A percentile compares a stretch with the other conserved stretches of the same genome.
phyloP scores from a whole-genome alignment of 2,329 filamentous ascomycete species.

The Stagonosporopsis chrysanthemi region DNA sequence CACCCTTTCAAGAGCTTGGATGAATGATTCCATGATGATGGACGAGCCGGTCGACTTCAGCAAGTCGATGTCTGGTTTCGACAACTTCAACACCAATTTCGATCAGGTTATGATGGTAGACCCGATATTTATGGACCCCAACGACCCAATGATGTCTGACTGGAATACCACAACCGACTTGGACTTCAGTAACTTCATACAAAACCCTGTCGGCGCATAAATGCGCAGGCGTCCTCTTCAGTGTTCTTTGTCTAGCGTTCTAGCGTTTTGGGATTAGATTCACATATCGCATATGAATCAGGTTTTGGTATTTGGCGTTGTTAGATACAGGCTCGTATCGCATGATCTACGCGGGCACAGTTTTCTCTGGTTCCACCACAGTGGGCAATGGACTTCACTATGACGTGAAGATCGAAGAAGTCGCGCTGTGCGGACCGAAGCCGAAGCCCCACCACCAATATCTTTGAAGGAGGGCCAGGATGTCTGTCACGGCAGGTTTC shows the following conservation, averaged over 20 bases:
- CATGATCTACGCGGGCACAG: conserved; percentile 13
- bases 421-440: conserved; percentile 15
- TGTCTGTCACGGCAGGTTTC: background rate
- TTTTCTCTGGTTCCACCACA: conserved; percentile 22
- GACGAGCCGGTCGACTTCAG: conserved; percentile 47
- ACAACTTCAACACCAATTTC: conserved; percentile 39
- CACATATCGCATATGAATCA: conserved; percentile 30
- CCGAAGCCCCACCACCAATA: background rate
- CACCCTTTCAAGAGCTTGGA: conserved; percentile 41
- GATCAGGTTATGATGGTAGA: conserved; percentile 47
- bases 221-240: conserved; percentile 27
- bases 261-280: conserved; percentile 41
- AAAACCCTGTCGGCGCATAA: conserved; percentile 46
- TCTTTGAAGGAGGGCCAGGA: background rate
- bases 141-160: conserved; percentile 45
- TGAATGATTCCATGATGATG: conserved; percentile 47
- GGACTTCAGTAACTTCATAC: conserved; percentile 49
- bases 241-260: conserved; percentile 43
- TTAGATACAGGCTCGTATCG: conserved; percentile 18
- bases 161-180: conserved; percentile 47
- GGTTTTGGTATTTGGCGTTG: conserved; percentile 32
- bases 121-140: conserved; percentile 37
- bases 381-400: conserved; percentile 29
- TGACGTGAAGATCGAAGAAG: conserved; percentile 31
- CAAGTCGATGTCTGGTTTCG: conserved; percentile 45